These are phyloP conservation scores for Aspergillus panamensis DNA, from an alignment of 495 filamentous ascomycete species.

Conservation along the genomic window DNA sequence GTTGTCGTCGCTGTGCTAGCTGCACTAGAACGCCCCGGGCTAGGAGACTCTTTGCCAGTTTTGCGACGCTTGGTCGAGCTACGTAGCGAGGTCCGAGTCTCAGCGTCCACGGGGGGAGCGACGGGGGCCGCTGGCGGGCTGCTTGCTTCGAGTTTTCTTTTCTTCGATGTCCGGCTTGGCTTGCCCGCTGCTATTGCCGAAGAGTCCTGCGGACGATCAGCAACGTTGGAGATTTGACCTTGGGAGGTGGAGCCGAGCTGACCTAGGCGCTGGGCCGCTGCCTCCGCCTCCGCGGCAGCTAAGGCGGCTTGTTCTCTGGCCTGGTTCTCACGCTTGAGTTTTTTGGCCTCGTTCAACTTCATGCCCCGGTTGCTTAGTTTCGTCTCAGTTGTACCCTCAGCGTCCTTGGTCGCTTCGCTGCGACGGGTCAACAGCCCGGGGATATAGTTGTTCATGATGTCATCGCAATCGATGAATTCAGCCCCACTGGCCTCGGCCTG, in stretches of 20 bases:
- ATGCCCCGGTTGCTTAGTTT: conserved; percentile 78
- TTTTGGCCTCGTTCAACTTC: conserved; percentile 91
- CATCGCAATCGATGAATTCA: conserved; percentile 56
- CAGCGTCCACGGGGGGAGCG: conserved; percentile 14
- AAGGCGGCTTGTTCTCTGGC: conserved; percentile 55
- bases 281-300: conserved; percentile 58
- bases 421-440: conserved; percentile 45
- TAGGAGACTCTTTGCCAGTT: conserved; percentile 19
- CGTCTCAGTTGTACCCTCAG: conserved; percentile 36
- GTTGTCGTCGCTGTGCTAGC: conserved; percentile 21
- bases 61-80: conserved; percentile 27
- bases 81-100: conserved; percentile 20
- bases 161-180: conserved; percentile 28
- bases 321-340: conserved; percentile 74
- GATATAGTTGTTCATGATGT: conserved; percentile 42
- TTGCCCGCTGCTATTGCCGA: conserved; percentile 16
- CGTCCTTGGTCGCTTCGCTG: conserved; percentile 48
- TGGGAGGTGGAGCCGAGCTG: conserved; percentile 15
- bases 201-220: conserved; percentile 15
- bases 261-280: conserved; percentile 54
- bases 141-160: conserved; percentile 29
- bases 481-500: conserved; percentile 64
- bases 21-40: conserved; percentile 18
- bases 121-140: conserved; percentile 19
- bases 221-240: conserved; percentile 13